Percentiles rank a stretch among this genome's conserved stretches.
Conservation (phyloP, 352 stramenopile genomes). For the Globisporangium heterothallicum region DNA sequence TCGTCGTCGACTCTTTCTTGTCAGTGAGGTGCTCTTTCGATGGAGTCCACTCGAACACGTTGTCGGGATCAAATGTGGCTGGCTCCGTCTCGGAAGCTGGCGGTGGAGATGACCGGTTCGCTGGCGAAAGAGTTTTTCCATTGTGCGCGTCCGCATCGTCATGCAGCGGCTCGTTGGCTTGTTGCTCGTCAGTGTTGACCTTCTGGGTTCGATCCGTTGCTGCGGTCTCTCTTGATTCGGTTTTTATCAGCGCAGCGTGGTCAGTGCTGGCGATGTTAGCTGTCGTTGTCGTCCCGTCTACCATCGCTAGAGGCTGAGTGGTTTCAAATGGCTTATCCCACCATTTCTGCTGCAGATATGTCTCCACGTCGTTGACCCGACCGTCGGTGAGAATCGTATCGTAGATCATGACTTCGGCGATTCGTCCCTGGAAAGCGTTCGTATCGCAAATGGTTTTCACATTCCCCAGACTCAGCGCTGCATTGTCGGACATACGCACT, state of each 20-base stretch:
- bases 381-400: constrained; percentile 31
- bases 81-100: neutral
- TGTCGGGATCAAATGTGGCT: constrained; percentile 34
- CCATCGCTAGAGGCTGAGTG: neutral
- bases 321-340: constrained; percentile 23
- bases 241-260: too few species aligned
- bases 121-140: neutral
- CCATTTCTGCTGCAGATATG: constrained; percentile 51
- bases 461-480: constrained; percentile 46
- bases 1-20: constrained; percentile 8
- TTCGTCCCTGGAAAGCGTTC: constrained; percentile 49
- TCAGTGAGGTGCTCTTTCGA: constrained; percentile 17
- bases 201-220: too few species aligned
- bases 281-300: too few species aligned
- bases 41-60: constrained; percentile 64
- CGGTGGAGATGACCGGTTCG: neutral
- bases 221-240: too few species aligned
- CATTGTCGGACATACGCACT: constrained; percentile 40
- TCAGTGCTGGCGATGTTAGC: too few species aligned
- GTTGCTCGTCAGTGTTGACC: neutral
- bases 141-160: neutral
- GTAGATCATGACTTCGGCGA: constrained; percentile 55
- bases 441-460: constrained; percentile 45
- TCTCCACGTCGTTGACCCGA: constrained; percentile 24
- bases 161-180: too few species aligned